Percentiles rank a stretch among this genome's conserved stretches.
Conservation (phyloP, 1,284 basidiomycete species). For the Boletus mariae region DNA sequence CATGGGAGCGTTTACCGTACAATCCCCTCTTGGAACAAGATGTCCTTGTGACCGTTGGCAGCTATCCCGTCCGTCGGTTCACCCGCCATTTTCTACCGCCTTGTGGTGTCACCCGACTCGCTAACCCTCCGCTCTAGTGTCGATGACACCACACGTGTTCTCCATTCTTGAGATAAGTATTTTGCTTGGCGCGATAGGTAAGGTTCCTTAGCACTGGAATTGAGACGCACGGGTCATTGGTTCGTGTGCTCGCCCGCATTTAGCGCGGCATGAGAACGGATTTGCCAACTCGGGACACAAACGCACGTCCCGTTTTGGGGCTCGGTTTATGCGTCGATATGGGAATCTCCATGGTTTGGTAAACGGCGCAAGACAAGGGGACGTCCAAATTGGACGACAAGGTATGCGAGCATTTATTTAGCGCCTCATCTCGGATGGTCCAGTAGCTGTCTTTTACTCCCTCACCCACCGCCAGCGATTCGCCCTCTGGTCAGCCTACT, state of each 20-base stretch:
- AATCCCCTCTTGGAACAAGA: background rate
- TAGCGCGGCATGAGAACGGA: slow-evolving; percentile 4
- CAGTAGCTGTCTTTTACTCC: slow-evolving; percentile 7
- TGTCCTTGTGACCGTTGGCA: background rate
- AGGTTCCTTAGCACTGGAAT: background rate
- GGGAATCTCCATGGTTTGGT: slow-evolving; percentile 4
- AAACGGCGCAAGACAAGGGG: slow-evolving; percentile 31
- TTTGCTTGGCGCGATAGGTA: slow-evolving; percentile 3
- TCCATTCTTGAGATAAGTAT: background rate
- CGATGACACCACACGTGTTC: slow-evolving; percentile 5
- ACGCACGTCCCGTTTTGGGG: slow-evolving; percentile 19
- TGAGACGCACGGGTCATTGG: slow-evolving; percentile 15
- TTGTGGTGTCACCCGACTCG: background rate
- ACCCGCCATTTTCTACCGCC: background rate
- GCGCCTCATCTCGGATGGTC: background rate
- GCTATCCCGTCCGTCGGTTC: background rate
- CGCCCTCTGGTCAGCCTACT: slow-evolving; percentile 6
- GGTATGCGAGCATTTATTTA: slow-evolving; percentile 26
- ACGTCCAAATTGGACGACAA: slow-evolving; percentile 34
- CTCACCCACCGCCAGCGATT: slow-evolving; percentile 4
- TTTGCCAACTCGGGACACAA: slow-evolving; percentile 24
- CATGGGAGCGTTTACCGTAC: background rate
- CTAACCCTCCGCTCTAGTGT: slow-evolving; percentile 8
- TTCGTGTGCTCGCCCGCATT: slow-evolving; percentile 13
- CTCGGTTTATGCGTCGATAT: slow-evolving; percentile 27